Conservation (phyloP, 371 early-diverging fungal genomes). For the Mucor mucedo region DNA sequence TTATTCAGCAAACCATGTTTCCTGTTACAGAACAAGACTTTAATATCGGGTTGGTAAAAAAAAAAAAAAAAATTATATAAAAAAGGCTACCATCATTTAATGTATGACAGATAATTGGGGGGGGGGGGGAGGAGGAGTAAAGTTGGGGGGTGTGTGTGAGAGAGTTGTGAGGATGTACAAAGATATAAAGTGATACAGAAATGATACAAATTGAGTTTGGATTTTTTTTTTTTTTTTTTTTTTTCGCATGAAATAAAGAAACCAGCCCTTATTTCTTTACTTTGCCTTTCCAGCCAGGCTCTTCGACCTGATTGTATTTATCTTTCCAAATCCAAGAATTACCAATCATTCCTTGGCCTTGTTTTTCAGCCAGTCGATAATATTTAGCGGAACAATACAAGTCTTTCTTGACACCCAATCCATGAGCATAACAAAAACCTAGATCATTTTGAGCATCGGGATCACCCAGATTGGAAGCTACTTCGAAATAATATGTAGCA, state of each 20-base stretch:
- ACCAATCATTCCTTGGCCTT: slow-evolving; percentile 83
- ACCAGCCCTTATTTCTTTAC: slow-evolving; percentile 14
- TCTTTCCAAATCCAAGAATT: slow-evolving; percentile 95
- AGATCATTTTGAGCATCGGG: slow-evolving; percentile 89
- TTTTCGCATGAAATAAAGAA: slow-evolving; percentile 9
- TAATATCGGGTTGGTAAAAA: too few species aligned
- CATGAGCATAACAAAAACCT: slow-evolving; percentile 79
- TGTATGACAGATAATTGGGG: background rate
- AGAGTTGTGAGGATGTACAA: too few species aligned
- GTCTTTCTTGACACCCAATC: slow-evolving; percentile 85
- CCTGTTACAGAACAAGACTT: background rate
- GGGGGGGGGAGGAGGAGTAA: too few species aligned
- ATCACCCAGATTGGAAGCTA: slow-evolving; percentile 90
- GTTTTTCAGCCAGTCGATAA: slow-evolving; percentile 82
- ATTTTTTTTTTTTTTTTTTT: background rate
- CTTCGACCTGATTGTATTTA: slow-evolving; percentile 61
- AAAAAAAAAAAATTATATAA: too few species aligned
- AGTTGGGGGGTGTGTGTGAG: too few species aligned
- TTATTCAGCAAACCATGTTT: slow-evolving; percentile 85
- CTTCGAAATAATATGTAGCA: slow-evolving; percentile 85
- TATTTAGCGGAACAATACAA: slow-evolving; percentile 82
- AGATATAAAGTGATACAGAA: too few species aligned
- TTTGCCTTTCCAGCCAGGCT: slow-evolving; percentile 21
- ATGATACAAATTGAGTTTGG: background rate
- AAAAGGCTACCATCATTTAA: too few species aligned